A percentile compares a stretch with the other conserved stretches of the same genome.
phyloP scores from a whole-genome alignment of 192 early-diverging fungal species.

The Gorgonomyces haynaldii region DNA sequence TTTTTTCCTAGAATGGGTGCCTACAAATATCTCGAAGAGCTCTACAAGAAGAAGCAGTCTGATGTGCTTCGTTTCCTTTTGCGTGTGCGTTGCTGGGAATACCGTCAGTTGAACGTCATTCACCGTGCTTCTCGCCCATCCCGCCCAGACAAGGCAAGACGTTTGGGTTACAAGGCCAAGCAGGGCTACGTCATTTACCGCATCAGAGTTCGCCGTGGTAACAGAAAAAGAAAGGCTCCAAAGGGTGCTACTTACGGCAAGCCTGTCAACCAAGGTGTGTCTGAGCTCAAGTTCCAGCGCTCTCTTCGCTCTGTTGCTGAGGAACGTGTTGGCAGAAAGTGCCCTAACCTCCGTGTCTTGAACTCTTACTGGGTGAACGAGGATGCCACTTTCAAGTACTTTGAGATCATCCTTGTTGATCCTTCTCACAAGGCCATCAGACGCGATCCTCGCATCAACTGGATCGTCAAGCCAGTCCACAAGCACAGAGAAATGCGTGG shows the following conservation, averaged over 20 bases:
- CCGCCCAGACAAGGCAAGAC: conserved; percentile 97
- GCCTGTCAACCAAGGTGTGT: conserved; percentile 95
- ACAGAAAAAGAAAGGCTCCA: conserved; percentile 91
- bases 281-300: conserved; percentile 98
- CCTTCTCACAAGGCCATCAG: conserved; percentile 97
- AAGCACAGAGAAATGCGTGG: conserved; percentile 98
- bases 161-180: conserved; percentile 99
- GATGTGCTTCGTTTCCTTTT: conserved; percentile 98
- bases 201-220: conserved; percentile 96
- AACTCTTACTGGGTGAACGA: conserved; percentile 99
- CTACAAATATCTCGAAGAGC: conserved; percentile 58
- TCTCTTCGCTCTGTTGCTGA: conserved; percentile 88
- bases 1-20: conserved; percentile 6
- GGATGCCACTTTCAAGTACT: conserved; percentile 99
- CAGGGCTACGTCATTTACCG: conserved; percentile 99
- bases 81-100: conserved; percentile 96
- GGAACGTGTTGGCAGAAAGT: conserved; percentile 95
- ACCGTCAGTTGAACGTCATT: conserved; percentile 96
- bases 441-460: conserved; percentile 98
- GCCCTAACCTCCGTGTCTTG: conserved; percentile 93
- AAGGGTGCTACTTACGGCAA: conserved; percentile 99
- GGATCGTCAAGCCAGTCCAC: conserved; percentile 96
- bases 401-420: conserved; percentile 97
- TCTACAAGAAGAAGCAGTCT: conserved; percentile 99
- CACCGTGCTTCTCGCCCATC: conserved; percentile 97